Percentiles rank a stretch among this genome's conserved stretches.
Evolutionary conservation across 2,329 filamentous ascomycete species (phyloP).

Genomic region (Fusarium marasasianum): DNA sequence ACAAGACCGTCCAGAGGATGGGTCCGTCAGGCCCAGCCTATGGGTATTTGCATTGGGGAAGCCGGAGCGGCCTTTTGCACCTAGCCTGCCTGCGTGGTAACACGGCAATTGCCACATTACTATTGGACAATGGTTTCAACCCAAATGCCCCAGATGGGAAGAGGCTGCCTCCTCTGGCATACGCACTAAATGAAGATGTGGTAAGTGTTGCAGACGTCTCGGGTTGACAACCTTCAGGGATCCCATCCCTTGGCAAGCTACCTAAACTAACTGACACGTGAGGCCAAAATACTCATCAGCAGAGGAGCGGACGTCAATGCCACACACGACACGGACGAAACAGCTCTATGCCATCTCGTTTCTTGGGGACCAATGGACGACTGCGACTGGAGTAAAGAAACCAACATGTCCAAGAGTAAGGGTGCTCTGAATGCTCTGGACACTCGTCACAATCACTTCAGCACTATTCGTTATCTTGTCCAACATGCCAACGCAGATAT

Average conservation of each 20-base stretch:
- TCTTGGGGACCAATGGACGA: background rate
- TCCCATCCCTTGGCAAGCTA: background rate
- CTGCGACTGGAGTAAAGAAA: slow-evolving; percentile 8
- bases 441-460: slow-evolving; percentile 3
- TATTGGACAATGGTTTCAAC: slow-evolving; percentile 6
- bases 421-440: slow-evolving; percentile 15
- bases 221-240: background rate
- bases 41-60: slow-evolving; percentile 19
- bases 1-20: background rate
- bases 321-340: slow-evolving; percentile 4
- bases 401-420: background rate
- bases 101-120: slow-evolving; percentile 16
- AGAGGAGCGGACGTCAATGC: slow-evolving; percentile 15
- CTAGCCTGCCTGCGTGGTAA: slow-evolving; percentile 32
- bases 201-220: slow-evolving; percentile 3
- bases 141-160: slow-evolving; percentile 9
- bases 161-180: slow-evolving; percentile 14
- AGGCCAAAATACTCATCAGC: slow-evolving; percentile 19
- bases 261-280: background rate
- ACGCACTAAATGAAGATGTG: slow-evolving; percentile 24
- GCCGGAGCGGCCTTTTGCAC: slow-evolving; percentile 21
- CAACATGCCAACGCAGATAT: slow-evolving; percentile 18
- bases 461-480: slow-evolving; percentile 27
- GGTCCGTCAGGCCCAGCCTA: background rate
- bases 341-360: slow-evolving; percentile 24